Evolutionary conservation across 768 basidiomycete genomes (phyloP), one percentile per base, ranked within the genome.

Genomic region (Pisolithus microcarpus): DNA sequence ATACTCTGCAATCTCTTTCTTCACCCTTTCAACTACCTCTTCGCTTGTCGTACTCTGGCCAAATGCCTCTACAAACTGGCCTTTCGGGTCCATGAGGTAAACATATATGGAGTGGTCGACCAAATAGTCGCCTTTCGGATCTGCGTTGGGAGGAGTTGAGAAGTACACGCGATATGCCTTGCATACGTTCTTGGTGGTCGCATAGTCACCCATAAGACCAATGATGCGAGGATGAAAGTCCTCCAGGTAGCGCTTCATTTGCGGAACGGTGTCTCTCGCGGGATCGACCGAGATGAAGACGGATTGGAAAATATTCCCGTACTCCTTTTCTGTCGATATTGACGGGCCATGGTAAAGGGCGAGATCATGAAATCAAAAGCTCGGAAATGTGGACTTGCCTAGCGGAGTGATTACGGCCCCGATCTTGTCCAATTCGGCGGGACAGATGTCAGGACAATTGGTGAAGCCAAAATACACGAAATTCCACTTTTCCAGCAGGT

Each of bases 401-500:
- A 91, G 72, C 44, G 74, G 68, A 30, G 85, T 75, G 39, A 98
- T 74, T 16, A 93, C 83, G 0, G 70, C 75, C 11, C 87, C 82
- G 72, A 97, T 82, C 74, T 98, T 98, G 73, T 99, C 96, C 26
- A 99, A 76, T 70, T 98, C 95, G 49, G 94, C 90, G 1, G 96
- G 96, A 64, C 96, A 99, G 49, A 99, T 97, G 68, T 99, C 96
- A 6, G 96, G 95, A 69, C 96, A 99, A 68, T 99, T 95, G 28
- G 95, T 94, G 74, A 98, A 99, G n/a, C 96, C 96, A 69, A 99
- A 99, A 72, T 97, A 91, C 43, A 90, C 77, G 52, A 91, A 70
- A n/a, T 77, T 87, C 91, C 91, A 97, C 71, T 89, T 87, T 34
- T 93, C 94, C 23, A 87, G 67, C 43, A 98, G 72, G 61, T 95